Evolutionary conservation across 2,329 filamentous ascomycete genomes (phyloP).

Genomic region (Penicillium sp.): DNA sequence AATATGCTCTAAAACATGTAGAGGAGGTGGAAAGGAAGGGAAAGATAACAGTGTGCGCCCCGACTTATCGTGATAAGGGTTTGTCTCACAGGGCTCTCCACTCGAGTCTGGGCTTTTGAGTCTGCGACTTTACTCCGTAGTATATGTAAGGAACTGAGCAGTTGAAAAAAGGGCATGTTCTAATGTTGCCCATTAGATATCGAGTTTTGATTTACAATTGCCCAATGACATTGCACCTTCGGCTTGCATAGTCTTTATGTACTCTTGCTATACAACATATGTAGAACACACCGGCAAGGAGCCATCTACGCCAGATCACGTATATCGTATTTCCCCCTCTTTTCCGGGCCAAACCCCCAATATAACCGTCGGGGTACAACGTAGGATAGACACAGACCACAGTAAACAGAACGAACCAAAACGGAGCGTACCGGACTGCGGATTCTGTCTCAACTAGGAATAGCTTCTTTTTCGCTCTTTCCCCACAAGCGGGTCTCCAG

Average conservation of each 20-base stretch:
- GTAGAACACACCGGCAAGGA: background rate
- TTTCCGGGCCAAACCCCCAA: background rate
- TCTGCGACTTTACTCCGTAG: conserved; percentile 3
- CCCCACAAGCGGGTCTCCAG: conserved; percentile 11
- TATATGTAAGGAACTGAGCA: background rate
- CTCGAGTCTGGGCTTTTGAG: conserved; percentile 2
- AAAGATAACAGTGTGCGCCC: background rate
- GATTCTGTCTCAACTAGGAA: background rate
- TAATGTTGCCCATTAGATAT: background rate
- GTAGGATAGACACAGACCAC: too few relatives aligned
- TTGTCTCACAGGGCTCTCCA: background rate
- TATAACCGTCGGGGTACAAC: background rate
- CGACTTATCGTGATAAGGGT: conserved; percentile 3
- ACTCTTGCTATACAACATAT: too few relatives aligned
- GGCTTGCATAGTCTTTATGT: too few relatives aligned
- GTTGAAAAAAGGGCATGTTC: background rate
- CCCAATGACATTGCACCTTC: background rate
- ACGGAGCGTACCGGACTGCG: conserved; percentile 5
- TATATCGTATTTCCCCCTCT: conserved; percentile 1
- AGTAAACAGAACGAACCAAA: background rate
- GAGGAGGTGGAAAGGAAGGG: background rate
- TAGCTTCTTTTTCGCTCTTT: background rate
- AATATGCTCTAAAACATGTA: background rate
- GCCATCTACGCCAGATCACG: background rate
- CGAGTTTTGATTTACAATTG: background rate